Evolutionary conservation across 352 stramenopile species (phyloP).

Genomic region (Phytophthora multivora): DNA sequence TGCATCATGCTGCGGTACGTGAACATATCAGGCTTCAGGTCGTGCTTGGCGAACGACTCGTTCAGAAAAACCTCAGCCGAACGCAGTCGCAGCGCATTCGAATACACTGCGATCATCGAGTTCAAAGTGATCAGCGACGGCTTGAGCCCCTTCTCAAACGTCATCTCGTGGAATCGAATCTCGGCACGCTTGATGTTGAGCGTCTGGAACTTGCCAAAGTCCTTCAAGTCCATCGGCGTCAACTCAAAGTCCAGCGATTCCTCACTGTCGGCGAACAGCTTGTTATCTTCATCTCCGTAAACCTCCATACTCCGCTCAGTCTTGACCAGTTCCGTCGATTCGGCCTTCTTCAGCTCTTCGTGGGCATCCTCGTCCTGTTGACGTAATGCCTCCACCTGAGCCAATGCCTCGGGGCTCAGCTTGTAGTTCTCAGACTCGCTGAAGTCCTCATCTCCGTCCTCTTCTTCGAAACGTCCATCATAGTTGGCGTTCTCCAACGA

Average conservation of each 20-base stretch:
- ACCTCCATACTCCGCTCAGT: slow-evolving; percentile 39
- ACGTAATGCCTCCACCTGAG: slow-evolving; percentile 40
- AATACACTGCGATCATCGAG: slow-evolving; percentile 77
- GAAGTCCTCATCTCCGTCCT: slow-evolving; percentile 50
- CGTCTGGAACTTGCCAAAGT: slow-evolving; percentile 78
- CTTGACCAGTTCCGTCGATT: slow-evolving; percentile 33
- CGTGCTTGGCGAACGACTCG: slow-evolving; percentile 54
- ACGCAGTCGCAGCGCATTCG: slow-evolving; percentile 72
- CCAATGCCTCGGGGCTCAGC: slow-evolving; percentile 42
- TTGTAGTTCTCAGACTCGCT: slow-evolving; percentile 49
- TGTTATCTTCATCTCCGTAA: slow-evolving; percentile 41
- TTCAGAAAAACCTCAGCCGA: slow-evolving; percentile 55
- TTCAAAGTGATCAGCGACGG: slow-evolving; percentile 71
- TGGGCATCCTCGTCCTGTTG: slow-evolving; percentile 38
- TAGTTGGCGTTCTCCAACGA: slow-evolving; percentile 73
- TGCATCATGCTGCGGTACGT: slow-evolving; percentile 84
- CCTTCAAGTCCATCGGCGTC: slow-evolving; percentile 56
- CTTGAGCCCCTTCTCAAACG: slow-evolving; percentile 38
- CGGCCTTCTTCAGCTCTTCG: slow-evolving; percentile 39
- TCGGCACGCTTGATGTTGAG: slow-evolving; percentile 73
- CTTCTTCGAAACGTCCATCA: slow-evolving; percentile 62
- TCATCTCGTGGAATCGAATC: slow-evolving; percentile 69
- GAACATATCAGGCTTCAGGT: slow-evolving; percentile 51
- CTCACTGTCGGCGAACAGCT: slow-evolving; percentile 40
- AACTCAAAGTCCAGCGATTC: slow-evolving; percentile 53